A percentile compares a stretch with the other conserved stretches of the same genome.
These are phyloP conservation scores for Colletotrichum sp. DNA, from an alignment of 2,329 filamentous ascomycete species.

Conservation along the genomic window DNA sequence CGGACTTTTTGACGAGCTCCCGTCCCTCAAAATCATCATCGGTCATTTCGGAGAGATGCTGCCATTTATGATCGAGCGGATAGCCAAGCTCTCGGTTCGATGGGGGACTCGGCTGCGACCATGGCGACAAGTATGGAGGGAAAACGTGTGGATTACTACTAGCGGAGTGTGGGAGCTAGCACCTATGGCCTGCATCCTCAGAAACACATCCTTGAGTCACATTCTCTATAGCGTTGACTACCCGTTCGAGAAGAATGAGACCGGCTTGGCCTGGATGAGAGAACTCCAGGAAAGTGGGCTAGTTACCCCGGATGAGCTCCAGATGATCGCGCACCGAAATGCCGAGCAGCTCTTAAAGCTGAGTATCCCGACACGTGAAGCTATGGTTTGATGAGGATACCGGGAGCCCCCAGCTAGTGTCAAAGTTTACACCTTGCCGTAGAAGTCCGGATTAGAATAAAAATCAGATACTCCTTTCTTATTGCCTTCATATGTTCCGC, in stretches of 20 bases:
- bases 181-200: conserved; percentile 48
- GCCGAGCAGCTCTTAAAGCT: conserved; percentile 50
- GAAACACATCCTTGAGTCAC: conserved; percentile 51
- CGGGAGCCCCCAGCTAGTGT: not conserved
- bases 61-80: conserved; percentile 58
- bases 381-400: not conserved
- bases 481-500: not conserved
- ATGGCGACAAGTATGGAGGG: conserved; percentile 56
- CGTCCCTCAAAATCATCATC: not conserved
- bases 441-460: not conserved
- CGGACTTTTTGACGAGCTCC: not conserved
- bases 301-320: conserved; percentile 52
- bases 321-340: conserved; percentile 55
- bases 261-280: conserved; percentile 50
- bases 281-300: conserved; percentile 54
- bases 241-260: conserved; percentile 56
- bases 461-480: not conserved
- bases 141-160: conserved; percentile 64
- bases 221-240: conserved; percentile 65
- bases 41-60: conserved; percentile 37
- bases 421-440: not conserved
- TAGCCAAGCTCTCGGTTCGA: conserved; percentile 30
- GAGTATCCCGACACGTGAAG: not conserved
- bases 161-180: conserved; percentile 56
- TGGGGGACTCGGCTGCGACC: conserved; percentile 36